These are phyloP conservation scores for Pseudonitzschia multistriata DNA, from an alignment of 108 stramenopile genomes.

Conservation along the genomic window DNA sequence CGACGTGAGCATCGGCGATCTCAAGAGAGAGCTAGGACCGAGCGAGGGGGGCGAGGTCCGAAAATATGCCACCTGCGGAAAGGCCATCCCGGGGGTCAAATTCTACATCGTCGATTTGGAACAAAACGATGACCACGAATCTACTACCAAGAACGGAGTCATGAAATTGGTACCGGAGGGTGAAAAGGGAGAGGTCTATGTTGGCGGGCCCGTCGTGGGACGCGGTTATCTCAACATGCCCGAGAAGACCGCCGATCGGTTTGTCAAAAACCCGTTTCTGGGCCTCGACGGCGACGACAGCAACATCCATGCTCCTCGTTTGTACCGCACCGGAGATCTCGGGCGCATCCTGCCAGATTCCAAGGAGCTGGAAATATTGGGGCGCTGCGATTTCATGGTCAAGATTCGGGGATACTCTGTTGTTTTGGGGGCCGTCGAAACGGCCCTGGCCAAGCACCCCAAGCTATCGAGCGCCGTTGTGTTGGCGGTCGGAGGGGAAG, in stretches of 20 bases:
- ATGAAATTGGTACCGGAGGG: conserved; percentile 44
- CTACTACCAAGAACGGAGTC: neutral
- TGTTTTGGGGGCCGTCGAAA: conserved; percentile 72
- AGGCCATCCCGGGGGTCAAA: conserved; percentile 29
- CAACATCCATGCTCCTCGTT: conserved; percentile 19
- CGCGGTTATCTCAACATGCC: conserved; percentile 76
- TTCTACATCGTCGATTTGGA: conserved; percentile 53
- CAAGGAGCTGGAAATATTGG: conserved; percentile 72
- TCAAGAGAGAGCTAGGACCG: conserved; percentile 23
- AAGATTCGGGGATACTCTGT: conserved; percentile 86
- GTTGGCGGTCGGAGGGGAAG: conserved; percentile 70
- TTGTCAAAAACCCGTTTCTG: conserved; percentile 39
- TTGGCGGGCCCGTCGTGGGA: conserved; percentile 71
- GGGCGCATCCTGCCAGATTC: conserved; percentile 62
- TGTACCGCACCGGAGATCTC: conserved; percentile 76
- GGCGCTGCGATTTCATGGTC: conserved; percentile 82
- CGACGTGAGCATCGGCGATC: conserved; percentile 56
- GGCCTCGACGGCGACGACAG: neutral
- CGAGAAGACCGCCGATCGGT: conserved; percentile 70
- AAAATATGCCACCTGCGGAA: conserved; percentile 49
- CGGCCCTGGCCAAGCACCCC: conserved; percentile 42
- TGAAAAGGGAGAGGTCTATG: conserved; percentile 54
- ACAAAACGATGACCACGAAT: conserved; percentile 21
- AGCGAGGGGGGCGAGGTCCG: conserved; percentile 25
- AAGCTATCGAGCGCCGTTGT: conserved; percentile 63